Evolutionary conservation across 371 early-diverging fungal species (phyloP).

Genomic region (Modicella reniformis): DNA sequence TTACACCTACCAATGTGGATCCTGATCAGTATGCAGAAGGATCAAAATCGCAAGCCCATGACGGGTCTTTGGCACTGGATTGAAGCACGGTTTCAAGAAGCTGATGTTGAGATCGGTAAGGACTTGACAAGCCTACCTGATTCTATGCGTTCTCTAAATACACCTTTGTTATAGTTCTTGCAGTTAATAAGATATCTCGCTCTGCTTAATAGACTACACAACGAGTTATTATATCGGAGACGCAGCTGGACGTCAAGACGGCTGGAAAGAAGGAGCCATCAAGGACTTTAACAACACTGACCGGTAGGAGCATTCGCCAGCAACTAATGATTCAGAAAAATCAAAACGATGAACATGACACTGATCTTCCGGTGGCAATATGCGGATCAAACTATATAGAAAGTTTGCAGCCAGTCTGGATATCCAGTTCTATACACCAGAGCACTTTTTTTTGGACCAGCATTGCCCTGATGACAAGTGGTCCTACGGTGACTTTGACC

Average conservation of each 20-base stretch:
- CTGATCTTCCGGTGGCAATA: background rate
- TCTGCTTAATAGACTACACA: constrained; percentile 56
- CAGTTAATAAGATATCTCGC: background rate
- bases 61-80: constrained; percentile 85
- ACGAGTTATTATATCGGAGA: constrained; percentile 88
- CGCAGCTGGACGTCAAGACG: constrained; percentile 84
- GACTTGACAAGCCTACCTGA: too few species aligned
- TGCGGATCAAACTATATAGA: constrained; percentile 44
- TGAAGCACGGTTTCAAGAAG: constrained; percentile 59
- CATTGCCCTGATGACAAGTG: constrained; percentile 56
- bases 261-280: constrained; percentile 65
- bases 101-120: constrained; percentile 59
- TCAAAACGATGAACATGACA: background rate
- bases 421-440: constrained; percentile 86
- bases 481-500: constrained; percentile 67
- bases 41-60: constrained; percentile 84
- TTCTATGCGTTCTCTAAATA: background rate
- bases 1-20: constrained; percentile 66
- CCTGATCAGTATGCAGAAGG: constrained; percentile 73
- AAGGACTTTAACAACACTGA: constrained; percentile 87
- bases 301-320: constrained; percentile 45
- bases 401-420: constrained; percentile 85
- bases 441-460: constrained; percentile 77
- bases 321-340: background rate
- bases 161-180: background rate